Base-by-base conservation (phyloP, 2,329 filamentous ascomycete genomes). In the Periconia sp. region DNA sequence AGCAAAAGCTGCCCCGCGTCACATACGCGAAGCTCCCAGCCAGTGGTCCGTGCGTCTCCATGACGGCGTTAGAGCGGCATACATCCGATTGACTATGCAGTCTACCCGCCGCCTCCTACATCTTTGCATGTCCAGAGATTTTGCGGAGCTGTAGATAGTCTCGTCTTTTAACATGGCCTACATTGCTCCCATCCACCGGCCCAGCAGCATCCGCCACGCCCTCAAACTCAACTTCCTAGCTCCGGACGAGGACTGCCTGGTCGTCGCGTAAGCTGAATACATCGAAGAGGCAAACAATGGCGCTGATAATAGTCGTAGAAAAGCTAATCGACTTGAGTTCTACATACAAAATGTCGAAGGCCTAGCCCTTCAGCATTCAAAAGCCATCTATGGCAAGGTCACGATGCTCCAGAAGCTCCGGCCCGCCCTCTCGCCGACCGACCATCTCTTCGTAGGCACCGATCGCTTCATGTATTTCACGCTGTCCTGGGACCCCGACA, bases 401-500 rank as follows among this genome's bases (percentile, higher is more conserved):
- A 86, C 88, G 6, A 89, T 96, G 77, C 80, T 96, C 11, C 83
- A 94, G 61, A 86, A 85, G 61, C 78, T 99, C 34, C 84, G 84
- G 18, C 90, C 92, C 5, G 83, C 84, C 35, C 83, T 89, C 56
- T 85, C 86, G 19, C 72, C 78, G 4, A 89, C 85, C 34, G 91
- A 97, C 57, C 83, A 96, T 49, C 82, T 99, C 48, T 96, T 99
- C 65, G 81, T 99, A 43, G 92, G 91, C 36, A 99, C 94, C 33
- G 88, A 96, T 65, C 84, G 88, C 41, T 88, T 89, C 57, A 86
- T 91, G 60, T 97, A 96, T 73, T 96, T 97, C 69, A 95, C 90
- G 2, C 71, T 96, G 15, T 84, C 80, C 12, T 99, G 94, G 92
- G 85, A 96, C 57, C 61, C 78, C 0, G 70, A 80, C 2, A 71